These are phyloP conservation scores for Aspergillus latus DNA, from an alignment of 2,329 filamentous ascomycete species.

Conservation along the genomic window DNA sequence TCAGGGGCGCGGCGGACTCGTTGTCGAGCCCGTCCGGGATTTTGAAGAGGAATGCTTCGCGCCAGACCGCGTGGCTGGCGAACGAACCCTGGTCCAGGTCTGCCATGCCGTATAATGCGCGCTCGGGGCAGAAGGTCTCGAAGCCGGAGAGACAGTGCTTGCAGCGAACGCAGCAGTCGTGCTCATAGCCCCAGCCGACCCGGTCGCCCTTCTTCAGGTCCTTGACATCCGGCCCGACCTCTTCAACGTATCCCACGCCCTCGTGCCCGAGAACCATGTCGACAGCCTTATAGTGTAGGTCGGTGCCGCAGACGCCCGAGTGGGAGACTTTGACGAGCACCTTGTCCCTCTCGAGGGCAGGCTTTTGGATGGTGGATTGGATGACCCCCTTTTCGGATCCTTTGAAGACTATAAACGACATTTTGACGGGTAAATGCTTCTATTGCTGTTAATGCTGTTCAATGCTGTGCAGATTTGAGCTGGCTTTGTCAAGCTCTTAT, in stretches of 20 bases:
- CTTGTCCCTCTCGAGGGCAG: slow-evolving; percentile 34
- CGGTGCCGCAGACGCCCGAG: slow-evolving; percentile 62
- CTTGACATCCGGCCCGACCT: slow-evolving; percentile 31
- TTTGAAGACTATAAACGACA: background rate
- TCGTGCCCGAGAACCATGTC: slow-evolving; percentile 44
- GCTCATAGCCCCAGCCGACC: slow-evolving; percentile 44
- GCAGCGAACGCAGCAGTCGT: slow-evolving; percentile 41
- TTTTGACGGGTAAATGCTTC: background rate
- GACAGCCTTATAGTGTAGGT: slow-evolving; percentile 38
- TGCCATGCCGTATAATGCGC: slow-evolving; percentile 37
- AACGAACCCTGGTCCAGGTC: slow-evolving; percentile 42
- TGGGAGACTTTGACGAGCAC: slow-evolving; percentile 65
- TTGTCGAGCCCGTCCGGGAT: slow-evolving; percentile 33
- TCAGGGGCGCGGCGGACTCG: slow-evolving; percentile 36
- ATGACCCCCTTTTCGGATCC: slow-evolving; percentile 48
- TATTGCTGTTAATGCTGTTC: background rate
- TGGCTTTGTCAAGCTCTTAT: background rate
- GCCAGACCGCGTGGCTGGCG: slow-evolving; percentile 40
- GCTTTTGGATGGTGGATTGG: slow-evolving; percentile 48
- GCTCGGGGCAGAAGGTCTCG: slow-evolving; percentile 34
- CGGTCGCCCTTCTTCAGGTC: slow-evolving; percentile 42
- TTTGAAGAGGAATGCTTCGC: slow-evolving; percentile 40
- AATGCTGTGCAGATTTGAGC: background rate
- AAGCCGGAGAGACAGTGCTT: slow-evolving; percentile 35
- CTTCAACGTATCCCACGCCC: slow-evolving; percentile 37